Conservation (phyloP, 495 filamentous ascomycete genomes). For the Aspergillus funiculosus region DNA sequence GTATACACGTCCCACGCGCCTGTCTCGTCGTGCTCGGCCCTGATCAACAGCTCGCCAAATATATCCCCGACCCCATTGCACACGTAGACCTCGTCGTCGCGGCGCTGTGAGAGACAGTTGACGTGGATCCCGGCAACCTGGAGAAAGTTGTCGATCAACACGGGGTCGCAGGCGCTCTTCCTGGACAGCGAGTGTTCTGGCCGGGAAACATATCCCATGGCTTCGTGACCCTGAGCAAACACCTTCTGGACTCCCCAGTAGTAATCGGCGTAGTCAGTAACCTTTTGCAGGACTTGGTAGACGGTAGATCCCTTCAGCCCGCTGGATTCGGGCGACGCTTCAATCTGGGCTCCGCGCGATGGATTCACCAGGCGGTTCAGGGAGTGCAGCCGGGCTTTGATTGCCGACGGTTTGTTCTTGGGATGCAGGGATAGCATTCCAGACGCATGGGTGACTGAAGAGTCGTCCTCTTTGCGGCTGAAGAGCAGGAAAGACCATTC, state of each 20-base stretch:
- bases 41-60: slow-evolving; percentile 12
- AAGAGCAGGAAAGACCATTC: not conserved
- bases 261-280: slow-evolving; percentile 31
- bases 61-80: slow-evolving; percentile 20
- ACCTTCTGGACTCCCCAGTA: slow-evolving; percentile 33
- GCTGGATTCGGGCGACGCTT: not conserved
- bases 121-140: slow-evolving; percentile 39
- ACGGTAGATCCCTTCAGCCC: slow-evolving; percentile 21
- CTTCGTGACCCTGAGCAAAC: slow-evolving; percentile 22
- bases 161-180: slow-evolving; percentile 14
- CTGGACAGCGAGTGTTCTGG: not conserved
- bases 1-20: not conserved
- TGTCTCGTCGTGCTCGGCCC: not conserved
- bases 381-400: not conserved
- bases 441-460: not conserved
- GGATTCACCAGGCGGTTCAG: not conserved
- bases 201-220: not conserved
- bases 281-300: slow-evolving; percentile 27
- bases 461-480: not conserved
- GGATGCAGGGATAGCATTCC: not conserved
- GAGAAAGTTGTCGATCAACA: slow-evolving; percentile 34
- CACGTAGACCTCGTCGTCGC: slow-evolving; percentile 24
- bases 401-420: not conserved
- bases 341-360: not conserved
- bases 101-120: slow-evolving; percentile 24